These are phyloP conservation scores for Umbellularia californica DNA, from an alignment of 164 flowering plant genomes.

Conservation along the genomic window DNA sequence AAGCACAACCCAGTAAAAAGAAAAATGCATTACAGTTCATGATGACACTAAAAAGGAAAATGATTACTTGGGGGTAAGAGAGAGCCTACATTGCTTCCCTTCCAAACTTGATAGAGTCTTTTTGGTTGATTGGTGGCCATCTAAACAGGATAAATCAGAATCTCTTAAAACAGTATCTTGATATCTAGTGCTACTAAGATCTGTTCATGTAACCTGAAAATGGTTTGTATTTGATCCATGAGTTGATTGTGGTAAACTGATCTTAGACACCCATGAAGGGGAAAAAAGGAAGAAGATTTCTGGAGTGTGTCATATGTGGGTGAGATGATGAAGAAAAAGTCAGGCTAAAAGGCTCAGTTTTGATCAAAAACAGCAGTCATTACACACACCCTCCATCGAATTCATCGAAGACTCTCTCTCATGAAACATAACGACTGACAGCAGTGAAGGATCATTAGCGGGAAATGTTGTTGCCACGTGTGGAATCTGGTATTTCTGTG, in stretches of 20 bases:
- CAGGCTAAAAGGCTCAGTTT: not conserved
- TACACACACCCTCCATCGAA: not conserved
- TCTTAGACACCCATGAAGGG: not conserved
- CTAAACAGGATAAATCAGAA: not conserved
- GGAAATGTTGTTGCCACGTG: no score
- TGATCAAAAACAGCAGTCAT: not conserved
- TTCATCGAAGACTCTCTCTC: not conserved
- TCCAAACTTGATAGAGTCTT: conserved; percentile 15
- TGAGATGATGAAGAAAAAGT: not conserved
- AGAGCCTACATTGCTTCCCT: conserved; percentile 11
- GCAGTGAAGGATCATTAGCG: no score
- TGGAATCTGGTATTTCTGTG: no score
- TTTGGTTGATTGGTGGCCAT: not conserved
- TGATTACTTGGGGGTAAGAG: not conserved
- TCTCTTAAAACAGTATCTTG: not conserved
- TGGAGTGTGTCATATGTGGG: not conserved
- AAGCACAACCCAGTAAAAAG: not conserved
- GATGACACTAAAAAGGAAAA: not conserved
- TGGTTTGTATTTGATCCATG: not conserved
- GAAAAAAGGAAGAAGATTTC: not conserved
- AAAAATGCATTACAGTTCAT: not conserved
- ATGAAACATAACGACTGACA: no score
- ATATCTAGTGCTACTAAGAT: not conserved
- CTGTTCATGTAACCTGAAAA: not conserved
- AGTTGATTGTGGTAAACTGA: not conserved